Conservation (phyloP, 2,329 filamentous ascomycete genomes). For the Endothia cerciana region DNA sequence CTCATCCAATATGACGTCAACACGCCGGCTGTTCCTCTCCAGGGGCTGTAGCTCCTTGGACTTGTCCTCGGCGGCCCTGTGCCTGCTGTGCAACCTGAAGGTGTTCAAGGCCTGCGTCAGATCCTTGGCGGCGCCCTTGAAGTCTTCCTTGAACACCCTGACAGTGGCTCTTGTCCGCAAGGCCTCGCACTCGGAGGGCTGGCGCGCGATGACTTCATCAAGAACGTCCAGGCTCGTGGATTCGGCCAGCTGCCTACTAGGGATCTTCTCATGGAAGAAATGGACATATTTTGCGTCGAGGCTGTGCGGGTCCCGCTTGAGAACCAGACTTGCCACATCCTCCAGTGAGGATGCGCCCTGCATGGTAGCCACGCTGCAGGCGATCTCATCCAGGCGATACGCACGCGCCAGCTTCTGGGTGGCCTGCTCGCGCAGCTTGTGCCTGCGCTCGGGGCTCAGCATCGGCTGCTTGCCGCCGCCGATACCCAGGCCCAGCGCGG, state of each 20-base stretch:
- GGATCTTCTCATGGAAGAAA: constrained; percentile 91
- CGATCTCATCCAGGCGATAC: constrained; percentile 82
- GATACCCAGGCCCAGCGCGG: constrained; percentile 56
- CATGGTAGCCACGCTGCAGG: constrained; percentile 82
- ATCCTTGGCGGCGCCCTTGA: constrained; percentile 69
- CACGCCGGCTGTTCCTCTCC: constrained; percentile 35
- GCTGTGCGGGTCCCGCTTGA: constrained; percentile 70
- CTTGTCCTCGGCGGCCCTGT: constrained; percentile 50
- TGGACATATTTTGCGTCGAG: constrained; percentile 84
- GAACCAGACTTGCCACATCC: constrained; percentile 73
- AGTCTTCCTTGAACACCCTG: constrained; percentile 76
- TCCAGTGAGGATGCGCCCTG: constrained; percentile 78
- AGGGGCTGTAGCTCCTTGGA: constrained; percentile 54
- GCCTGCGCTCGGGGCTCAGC: constrained; percentile 75
- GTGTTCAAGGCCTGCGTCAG: constrained; percentile 67
- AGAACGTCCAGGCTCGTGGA: constrained; percentile 70
- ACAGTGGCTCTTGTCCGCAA: constrained; percentile 76
- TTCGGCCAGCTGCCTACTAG: constrained; percentile 72
- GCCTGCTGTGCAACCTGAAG: constrained; percentile 55
- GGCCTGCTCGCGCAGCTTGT: constrained; percentile 79
- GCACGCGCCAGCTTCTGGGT: constrained; percentile 77
- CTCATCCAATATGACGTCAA: constrained; percentile 44
- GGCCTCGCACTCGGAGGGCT: constrained; percentile 67
- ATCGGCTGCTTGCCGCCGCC: constrained; percentile 62
- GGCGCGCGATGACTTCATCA: constrained; percentile 67